Evolutionary conservation across 805 yeast species (phyloP), one percentile per base, ranked within the genome.

Genomic region (Scheffersomyces lignosus): DNA sequence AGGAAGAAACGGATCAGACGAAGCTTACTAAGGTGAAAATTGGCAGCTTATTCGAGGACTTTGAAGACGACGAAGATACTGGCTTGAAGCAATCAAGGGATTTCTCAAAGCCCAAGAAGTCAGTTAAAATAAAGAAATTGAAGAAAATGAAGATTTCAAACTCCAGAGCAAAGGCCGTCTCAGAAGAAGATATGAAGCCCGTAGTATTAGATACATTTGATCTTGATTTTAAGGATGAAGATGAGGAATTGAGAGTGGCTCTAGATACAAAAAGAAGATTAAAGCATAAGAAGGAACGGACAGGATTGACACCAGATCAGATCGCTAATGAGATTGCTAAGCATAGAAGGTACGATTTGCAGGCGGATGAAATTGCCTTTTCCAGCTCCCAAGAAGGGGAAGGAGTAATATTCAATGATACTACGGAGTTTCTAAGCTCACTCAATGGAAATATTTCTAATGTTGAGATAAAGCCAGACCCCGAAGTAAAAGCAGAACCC

Each of bases 41-140:
- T 3, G 27, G 37, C 15, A 24, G 26, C 10, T 24, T 40, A 1
- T 43, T 45, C 15, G 43, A 27, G 13, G 40, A 38, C 17, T 43
- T 45, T 18, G 43, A 27, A n/a, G 40, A 38, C 17, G 39, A 31
- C 4, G 47, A 40, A 7, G 47, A 37, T 12, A 31, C 18, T 4
- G 33, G 27, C 2, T 30, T 27, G 5, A 7, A 7, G 7, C 9
- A 20, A 10, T 39, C 36, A 16, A 45, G 39, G 12, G 54, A 45
- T 20, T 42, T 40, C 20, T 27, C 36, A 5, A 41, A 40, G 31
- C 37, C 45, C 5, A 45, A 38, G 28, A 44, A 58, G 36, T 54
- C 56, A 2, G 50, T 56, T 10, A 64, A 66, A 40, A 65, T 70
- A 61, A 71, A 66, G 42, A 73, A 73, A 46, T 49, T 69, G 1